phyloP scores from a whole-genome alignment of 768 basidiomycete genomes.

The Hypsizygus marmoreus region DNA sequence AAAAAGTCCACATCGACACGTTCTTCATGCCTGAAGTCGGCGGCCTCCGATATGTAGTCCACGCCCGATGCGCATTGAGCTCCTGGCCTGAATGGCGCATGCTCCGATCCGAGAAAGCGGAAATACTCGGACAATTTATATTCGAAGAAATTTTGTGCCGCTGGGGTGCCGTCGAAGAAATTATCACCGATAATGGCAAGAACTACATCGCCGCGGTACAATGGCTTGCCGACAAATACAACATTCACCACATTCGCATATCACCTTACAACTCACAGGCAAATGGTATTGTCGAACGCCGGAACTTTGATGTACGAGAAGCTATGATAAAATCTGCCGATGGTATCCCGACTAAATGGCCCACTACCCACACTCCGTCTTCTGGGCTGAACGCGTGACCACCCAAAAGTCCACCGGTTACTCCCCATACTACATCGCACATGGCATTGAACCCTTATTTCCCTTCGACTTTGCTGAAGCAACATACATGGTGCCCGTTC shows the following conservation, averaged over 20 bases:
- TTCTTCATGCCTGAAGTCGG: constrained; percentile 26
- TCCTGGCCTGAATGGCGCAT: constrained; percentile 22
- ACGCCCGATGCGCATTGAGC: constrained; percentile 24
- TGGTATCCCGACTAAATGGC: constrained; percentile 34
- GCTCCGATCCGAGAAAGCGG: constrained; percentile 21
- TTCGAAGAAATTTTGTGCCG: constrained; percentile 33
- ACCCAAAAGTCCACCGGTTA: constrained; percentile 29
- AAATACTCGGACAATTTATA: constrained; percentile 24
- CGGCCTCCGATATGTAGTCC: constrained; percentile 24
- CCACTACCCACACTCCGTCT: constrained; percentile 19
- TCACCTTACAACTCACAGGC: constrained; percentile 43
- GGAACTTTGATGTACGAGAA: constrained; percentile 30
- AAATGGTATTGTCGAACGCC: constrained; percentile 36
- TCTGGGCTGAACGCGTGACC: constrained; percentile 35
- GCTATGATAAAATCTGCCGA: constrained; percentile 30
- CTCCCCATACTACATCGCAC: constrained; percentile 35
- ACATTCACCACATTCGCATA: constrained; percentile 41
- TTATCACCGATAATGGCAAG: constrained; percentile 39
- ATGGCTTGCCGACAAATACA: constrained; percentile 20
- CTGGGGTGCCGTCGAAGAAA: constrained; percentile 37
- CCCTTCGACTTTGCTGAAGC: constrained; percentile 29
- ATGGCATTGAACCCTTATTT: constrained; percentile 34
- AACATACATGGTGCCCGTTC: too few relatives aligned
- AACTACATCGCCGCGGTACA: constrained; percentile 27
- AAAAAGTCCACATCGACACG: constrained; percentile 26